Conservation (phyloP, 2,329 filamentous ascomycete genomes). For the Phyllosticta citriasiana region DNA sequence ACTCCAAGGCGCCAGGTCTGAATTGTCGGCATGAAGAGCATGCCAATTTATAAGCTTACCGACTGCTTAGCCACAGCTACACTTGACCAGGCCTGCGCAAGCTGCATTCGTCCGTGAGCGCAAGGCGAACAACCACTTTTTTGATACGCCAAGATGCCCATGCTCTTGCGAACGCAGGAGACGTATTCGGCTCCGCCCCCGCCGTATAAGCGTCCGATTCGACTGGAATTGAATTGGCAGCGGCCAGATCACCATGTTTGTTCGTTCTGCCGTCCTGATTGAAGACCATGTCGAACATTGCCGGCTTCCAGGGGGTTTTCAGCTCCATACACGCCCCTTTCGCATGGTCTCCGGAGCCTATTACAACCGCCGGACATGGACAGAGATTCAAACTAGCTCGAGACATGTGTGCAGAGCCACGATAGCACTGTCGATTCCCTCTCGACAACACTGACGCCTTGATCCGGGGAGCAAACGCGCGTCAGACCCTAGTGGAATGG, state of each 20-base stretch:
- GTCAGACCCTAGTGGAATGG: not conserved
- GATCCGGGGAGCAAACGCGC: not conserved
- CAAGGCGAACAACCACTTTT: not conserved
- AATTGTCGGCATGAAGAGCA: not conserved
- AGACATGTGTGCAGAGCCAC: not conserved
- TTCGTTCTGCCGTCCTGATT: not conserved
- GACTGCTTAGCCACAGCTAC: not conserved
- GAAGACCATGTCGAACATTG: not conserved
- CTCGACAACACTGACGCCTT: not conserved
- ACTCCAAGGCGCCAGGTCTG: not conserved
- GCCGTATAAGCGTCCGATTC: not conserved
- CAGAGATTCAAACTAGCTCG: not conserved
- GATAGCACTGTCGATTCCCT: not conserved
- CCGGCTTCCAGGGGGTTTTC: not conserved
- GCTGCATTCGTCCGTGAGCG: not conserved
- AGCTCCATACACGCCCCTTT: not conserved
- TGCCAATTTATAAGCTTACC: not conserved
- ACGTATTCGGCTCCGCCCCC: not conserved
- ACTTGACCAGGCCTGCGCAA: not conserved
- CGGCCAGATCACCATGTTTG: not conserved
- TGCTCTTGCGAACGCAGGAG: not conserved
- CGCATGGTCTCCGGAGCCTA: not conserved
- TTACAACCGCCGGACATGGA: not conserved
- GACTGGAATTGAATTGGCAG: not conserved
- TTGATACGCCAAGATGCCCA: not conserved